A percentile compares a stretch with the other conserved stretches of the same genome.
Evolutionary conservation across 495 filamentous ascomycete genomes (phyloP).

Genomic region (Trypethelium eluteriae): DNA sequence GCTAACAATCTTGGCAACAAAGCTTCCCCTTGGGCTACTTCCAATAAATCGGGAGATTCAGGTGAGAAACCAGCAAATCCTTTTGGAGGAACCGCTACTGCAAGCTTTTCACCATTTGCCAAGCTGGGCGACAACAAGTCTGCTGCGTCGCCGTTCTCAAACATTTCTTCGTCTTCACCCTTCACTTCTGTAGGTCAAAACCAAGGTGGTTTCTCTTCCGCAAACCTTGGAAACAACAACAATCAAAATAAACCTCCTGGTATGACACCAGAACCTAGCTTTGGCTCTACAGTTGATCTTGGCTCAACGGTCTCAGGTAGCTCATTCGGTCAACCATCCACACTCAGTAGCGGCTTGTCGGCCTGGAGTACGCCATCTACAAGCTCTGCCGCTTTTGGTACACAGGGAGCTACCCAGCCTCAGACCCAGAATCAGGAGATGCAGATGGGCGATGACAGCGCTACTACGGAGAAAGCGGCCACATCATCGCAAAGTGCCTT

Average conservation of each 20-base stretch:
- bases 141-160: constrained; percentile 14
- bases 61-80: constrained; percentile 6
- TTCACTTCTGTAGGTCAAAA: constrained; percentile 10
- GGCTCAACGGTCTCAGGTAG: constrained; percentile 26
- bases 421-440: constrained; percentile 16
- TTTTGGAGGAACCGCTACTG: constrained; percentile 19
- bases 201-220: constrained; percentile 19
- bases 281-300: constrained; percentile 37
- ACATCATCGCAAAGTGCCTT: constrained; percentile 42
- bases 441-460: constrained; percentile 5
- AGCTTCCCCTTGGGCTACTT: constrained; percentile 13
- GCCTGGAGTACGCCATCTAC: constrained; percentile 21
- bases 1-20: constrained; percentile 10
- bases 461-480: constrained; percentile 31
- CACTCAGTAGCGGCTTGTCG: constrained; percentile 16
- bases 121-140: constrained; percentile 15
- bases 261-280: constrained; percentile 28
- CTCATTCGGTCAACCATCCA: constrained; percentile 22
- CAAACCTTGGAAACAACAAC: constrained; percentile 22
- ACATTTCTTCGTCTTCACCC: constrained; percentile 18
- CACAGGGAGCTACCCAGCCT: constrained; percentile 15
- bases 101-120: constrained; percentile 19
- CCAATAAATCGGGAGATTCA: neutral
- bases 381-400: constrained; percentile 13
- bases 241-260: constrained; percentile 18